Conservation (phyloP, 2,329 filamentous ascomycete genomes). For the Cercospora beticola region DNA sequence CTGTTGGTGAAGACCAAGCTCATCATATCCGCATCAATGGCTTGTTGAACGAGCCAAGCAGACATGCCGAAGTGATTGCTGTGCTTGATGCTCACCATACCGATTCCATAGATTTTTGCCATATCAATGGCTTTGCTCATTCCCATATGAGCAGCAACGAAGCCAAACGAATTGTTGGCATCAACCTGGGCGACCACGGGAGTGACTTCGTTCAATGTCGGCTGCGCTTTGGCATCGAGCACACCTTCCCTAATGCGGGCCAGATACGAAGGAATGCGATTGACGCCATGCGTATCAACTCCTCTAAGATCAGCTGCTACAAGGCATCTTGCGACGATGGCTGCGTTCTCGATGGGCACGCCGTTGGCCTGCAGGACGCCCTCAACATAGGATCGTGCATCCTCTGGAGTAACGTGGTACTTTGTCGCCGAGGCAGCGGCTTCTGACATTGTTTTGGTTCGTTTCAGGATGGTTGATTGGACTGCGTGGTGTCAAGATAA, state of each 20-base stretch:
- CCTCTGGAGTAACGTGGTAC: slow-evolving; percentile 29
- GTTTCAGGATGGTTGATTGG: not conserved
- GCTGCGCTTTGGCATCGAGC: slow-evolving; percentile 61
- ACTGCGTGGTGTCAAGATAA: not conserved
- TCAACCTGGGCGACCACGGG: slow-evolving; percentile 69
- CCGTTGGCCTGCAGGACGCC: slow-evolving; percentile 61
- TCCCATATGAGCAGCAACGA: slow-evolving; percentile 64
- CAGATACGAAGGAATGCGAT: slow-evolving; percentile 76
- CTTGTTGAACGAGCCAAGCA: slow-evolving; percentile 77
- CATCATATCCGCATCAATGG: slow-evolving; percentile 65
- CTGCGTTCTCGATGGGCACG: slow-evolving; percentile 59
- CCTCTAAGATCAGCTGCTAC: slow-evolving; percentile 74
- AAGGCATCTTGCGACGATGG: slow-evolving; percentile 65
- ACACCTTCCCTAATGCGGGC: slow-evolving; percentile 68
- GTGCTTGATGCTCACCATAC: slow-evolving; percentile 72
- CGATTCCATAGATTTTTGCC: slow-evolving; percentile 66
- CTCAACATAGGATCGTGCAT: slow-evolving; percentile 50
- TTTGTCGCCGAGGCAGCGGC: slow-evolving; percentile 9
- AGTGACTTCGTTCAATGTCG: slow-evolving; percentile 61
- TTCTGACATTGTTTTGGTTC: not conserved
- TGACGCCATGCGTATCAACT: slow-evolving; percentile 76
- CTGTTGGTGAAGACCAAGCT: slow-evolving; percentile 62
- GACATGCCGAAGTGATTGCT: slow-evolving; percentile 84
- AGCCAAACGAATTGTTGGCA: slow-evolving; percentile 72
- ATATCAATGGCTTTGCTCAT: slow-evolving; percentile 68